These are phyloP conservation scores for Conticribra guillardii DNA, from an alignment of 108 stramenopile genomes.

Conservation along the genomic window DNA sequence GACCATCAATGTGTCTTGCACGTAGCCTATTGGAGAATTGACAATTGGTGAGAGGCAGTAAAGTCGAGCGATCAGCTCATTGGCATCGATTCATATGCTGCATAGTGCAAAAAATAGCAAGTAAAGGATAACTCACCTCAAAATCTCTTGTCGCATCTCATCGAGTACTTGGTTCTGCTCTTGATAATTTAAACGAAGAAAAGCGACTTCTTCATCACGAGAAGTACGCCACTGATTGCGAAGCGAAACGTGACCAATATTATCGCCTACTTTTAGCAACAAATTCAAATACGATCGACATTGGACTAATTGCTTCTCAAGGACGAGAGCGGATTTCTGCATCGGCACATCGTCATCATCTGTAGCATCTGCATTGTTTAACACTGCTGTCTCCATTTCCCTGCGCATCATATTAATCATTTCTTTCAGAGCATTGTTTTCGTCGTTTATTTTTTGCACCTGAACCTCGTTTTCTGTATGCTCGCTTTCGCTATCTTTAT, in stretches of 20 bases:
- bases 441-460: conserved; percentile 12
- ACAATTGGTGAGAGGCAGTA: too few relatives aligned
- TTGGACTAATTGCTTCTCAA: conserved; percentile 33
- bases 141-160: conserved; percentile 22
- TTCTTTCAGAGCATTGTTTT: conserved; percentile 40
- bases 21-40: too few relatives aligned
- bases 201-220: conserved; percentile 23
- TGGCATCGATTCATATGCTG: neutral
- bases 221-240: neutral
- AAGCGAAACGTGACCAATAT: neutral
- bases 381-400: conserved; percentile 30
- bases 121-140: conserved; percentile 11
- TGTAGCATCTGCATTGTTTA: conserved; percentile 3
- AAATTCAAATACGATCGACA: conserved; percentile 42
- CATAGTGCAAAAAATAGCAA: neutral
- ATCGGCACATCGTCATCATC: neutral
- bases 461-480: neutral
- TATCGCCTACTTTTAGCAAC: conserved; percentile 16
- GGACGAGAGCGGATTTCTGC: neutral
- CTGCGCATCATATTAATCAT: conserved; percentile 41
- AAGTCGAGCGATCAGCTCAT: too few relatives aligned
- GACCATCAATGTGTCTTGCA: neutral
- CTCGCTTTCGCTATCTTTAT: conserved; percentile 1
- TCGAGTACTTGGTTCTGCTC: conserved; percentile 25
- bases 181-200: conserved; percentile 27